phyloP scores from a whole-genome alignment of 78 protist species.

The Chrysochromulina tobinii region DNA sequence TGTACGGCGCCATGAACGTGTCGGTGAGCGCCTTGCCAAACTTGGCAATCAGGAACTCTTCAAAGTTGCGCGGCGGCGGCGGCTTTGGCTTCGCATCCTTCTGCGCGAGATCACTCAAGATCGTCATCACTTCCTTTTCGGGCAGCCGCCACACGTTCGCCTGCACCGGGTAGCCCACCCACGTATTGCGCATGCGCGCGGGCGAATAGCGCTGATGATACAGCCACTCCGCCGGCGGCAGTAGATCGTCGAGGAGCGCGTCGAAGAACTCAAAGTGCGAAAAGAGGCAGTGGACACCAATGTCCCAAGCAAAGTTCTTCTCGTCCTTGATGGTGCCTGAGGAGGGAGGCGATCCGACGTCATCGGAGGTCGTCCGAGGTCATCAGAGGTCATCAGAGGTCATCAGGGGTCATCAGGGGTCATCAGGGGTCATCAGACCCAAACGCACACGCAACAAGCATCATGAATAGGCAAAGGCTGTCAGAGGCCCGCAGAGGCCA shows the following conservation, averaged over 20 bases:
- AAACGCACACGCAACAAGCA: too few species aligned
- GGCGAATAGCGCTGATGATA: constrained; percentile 24
- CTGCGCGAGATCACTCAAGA: constrained; percentile 5
- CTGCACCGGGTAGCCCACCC: constrained; percentile 42
- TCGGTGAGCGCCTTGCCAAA: constrained; percentile 31
- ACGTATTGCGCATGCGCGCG: constrained; percentile 2
- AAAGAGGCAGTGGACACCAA: constrained; percentile 47
- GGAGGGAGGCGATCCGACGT: too few species aligned
- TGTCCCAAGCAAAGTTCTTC: constrained; percentile 32
- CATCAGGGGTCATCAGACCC: too few species aligned
- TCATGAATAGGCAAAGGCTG: too few species aligned
- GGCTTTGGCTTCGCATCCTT: background rate
- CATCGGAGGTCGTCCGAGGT: too few species aligned
- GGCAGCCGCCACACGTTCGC: constrained; percentile 36
- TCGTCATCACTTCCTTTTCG: background rate
- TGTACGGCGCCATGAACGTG: constrained; percentile 43
- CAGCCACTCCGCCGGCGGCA: background rate
- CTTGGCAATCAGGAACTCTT: background rate
- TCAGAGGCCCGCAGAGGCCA: too few species aligned
- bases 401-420: too few species aligned
- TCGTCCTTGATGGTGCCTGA: background rate
- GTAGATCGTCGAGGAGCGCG: background rate
- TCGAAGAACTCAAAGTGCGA: constrained; percentile 45
- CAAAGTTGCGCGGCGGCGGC: background rate
- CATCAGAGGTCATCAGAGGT: too few species aligned